These are phyloP conservation scores for Kwoniella sp. DNA, from an alignment of 768 basidiomycete species.

Conservation along the genomic window DNA sequence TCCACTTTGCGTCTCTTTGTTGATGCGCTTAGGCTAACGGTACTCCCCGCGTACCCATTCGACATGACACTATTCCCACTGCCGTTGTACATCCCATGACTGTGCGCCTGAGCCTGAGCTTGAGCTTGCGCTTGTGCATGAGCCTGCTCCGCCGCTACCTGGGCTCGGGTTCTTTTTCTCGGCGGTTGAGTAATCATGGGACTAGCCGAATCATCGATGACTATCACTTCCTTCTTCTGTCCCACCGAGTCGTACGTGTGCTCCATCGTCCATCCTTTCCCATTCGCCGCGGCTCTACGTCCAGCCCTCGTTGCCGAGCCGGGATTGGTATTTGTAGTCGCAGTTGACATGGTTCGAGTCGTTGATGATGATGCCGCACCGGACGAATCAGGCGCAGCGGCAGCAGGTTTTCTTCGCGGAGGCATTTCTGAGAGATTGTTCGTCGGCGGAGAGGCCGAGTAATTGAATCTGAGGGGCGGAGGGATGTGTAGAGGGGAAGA, in stretches of 20 bases:
- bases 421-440: conserved; percentile 30
- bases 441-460: conserved; percentile 42
- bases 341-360: conserved; percentile 15
- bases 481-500: conserved; percentile 38
- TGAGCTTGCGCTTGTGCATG: conserved; percentile 25
- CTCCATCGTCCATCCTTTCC: conserved; percentile 51
- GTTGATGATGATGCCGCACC: conserved; percentile 10
- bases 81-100: conserved; percentile 16
- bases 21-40: conserved; percentile 4
- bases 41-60: conserved; percentile 20
- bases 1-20: conserved; percentile 47
- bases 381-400: conserved; percentile 18
- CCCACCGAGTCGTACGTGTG: conserved; percentile 48
- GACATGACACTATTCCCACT: conserved; percentile 21
- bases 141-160: conserved; percentile 36
- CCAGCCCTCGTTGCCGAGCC: conserved; percentile 11
- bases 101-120: conserved; percentile 2
- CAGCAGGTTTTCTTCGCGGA: conserved; percentile 31
- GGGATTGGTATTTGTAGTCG: conserved; percentile 10
- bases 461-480: conserved; percentile 47
- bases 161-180: conserved; percentile 40
- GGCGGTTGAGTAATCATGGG: conserved; percentile 30
- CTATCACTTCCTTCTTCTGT: conserved; percentile 46
- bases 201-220: conserved; percentile 45
- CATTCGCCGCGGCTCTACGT: conserved; percentile 26